Evolutionary conservation across 2,329 filamentous ascomycete species (phyloP).

Genomic region (Colletotrichum somersetense): DNA sequence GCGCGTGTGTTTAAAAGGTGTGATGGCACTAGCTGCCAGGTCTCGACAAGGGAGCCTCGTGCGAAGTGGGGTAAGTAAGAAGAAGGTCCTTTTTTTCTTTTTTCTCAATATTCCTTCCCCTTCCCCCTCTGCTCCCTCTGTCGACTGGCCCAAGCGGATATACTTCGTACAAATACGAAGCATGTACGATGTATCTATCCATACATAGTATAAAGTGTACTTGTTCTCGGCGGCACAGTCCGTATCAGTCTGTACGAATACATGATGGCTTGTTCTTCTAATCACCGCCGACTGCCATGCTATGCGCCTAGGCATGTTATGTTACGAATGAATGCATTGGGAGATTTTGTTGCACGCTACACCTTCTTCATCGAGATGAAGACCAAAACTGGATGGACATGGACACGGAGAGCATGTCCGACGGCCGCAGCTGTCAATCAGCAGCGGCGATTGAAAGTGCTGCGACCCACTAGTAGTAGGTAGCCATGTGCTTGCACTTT

Average conservation of each 20-base stretch:
- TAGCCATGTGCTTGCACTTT: neutral
- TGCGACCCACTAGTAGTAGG: neutral
- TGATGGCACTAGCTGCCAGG: slow-evolving; percentile 21
- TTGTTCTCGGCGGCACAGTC: neutral
- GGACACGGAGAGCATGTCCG: neutral
- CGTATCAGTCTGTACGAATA: too few relatives aligned
- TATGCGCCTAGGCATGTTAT: too few relatives aligned
- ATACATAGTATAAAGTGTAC: too few relatives aligned
- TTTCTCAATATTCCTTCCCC: neutral
- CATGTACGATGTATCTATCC: too few relatives aligned
- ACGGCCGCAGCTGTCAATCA: neutral
- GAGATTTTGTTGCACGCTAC: neutral
- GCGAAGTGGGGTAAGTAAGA: slow-evolving; percentile 19
- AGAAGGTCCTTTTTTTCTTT: neutral
- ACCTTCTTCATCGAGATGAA: neutral
- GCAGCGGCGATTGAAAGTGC: neutral
- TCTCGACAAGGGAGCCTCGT: slow-evolving; percentile 40
- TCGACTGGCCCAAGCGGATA: neutral
- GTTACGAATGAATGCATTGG: neutral
- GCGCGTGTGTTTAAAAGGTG: neutral
- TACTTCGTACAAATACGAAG: too few relatives aligned
- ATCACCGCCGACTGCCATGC: neutral
- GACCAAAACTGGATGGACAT: neutral
- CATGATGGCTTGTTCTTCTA: neutral
- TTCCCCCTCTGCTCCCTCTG: neutral